These are phyloP conservation scores for Alternaria hordeiaustralica DNA, from an alignment of 2,329 filamentous ascomycete genomes.

Conservation along the genomic window DNA sequence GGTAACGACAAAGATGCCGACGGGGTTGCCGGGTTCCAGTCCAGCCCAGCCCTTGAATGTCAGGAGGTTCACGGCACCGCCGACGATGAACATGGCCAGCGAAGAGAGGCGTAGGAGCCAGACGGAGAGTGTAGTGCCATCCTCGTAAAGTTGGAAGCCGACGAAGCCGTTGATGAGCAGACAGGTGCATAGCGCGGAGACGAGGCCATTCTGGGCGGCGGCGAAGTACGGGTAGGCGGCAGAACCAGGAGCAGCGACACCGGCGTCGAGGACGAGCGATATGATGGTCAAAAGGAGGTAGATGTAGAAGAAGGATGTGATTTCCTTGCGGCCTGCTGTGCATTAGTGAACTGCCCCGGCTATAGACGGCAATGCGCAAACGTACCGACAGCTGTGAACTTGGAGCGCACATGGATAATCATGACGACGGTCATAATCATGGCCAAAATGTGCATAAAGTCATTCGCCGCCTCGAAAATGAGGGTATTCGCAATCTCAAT, in stretches of 20 bases:
- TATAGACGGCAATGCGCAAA: slow-evolving; percentile 16
- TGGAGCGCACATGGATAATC: slow-evolving; percentile 95
- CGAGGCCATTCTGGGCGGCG: slow-evolving; percentile 82
- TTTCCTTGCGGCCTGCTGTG: slow-evolving; percentile 67
- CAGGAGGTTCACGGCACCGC: slow-evolving; percentile 83
- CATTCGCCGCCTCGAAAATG: slow-evolving; percentile 92
- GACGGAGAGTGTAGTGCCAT: slow-evolving; percentile 89
- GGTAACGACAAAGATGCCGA: slow-evolving; percentile 88
- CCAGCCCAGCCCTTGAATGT: slow-evolving; percentile 95
- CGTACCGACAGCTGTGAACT: slow-evolving; percentile 96
- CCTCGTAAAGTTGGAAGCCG: slow-evolving; percentile 97
- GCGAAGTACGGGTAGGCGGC: slow-evolving; percentile 88
- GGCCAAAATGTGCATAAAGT: slow-evolving; percentile 89
- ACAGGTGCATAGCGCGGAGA: slow-evolving; percentile 85
- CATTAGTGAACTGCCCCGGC: slow-evolving; percentile 61
- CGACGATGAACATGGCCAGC: slow-evolving; percentile 80
- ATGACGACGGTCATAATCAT: slow-evolving; percentile 94
- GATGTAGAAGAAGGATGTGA: slow-evolving; percentile 93
- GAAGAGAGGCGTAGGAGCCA: slow-evolving; percentile 88
- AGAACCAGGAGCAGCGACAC: slow-evolving; percentile 85
- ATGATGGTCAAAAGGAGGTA: slow-evolving; percentile 90
- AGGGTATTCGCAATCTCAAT: slow-evolving; percentile 98
- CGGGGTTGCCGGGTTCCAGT: slow-evolving; percentile 80
- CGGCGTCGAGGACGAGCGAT: slow-evolving; percentile 89
- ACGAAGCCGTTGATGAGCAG: slow-evolving; percentile 97